Conservation (phyloP, 176 grass and related monocot species). For the Raddia guianensis region DNA sequence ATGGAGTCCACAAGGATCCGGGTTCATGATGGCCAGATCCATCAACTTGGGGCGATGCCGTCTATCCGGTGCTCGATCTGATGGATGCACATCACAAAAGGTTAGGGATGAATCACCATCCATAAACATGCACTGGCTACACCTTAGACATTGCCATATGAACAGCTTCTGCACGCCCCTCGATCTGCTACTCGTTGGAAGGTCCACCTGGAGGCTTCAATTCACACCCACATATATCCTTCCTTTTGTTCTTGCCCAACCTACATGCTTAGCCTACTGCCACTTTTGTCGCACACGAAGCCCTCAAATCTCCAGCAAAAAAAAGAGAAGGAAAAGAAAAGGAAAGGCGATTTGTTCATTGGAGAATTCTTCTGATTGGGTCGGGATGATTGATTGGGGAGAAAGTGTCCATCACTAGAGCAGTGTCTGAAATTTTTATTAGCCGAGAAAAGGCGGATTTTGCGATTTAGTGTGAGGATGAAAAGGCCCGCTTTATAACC, state of each 20-base stretch:
- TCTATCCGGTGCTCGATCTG: not conserved
- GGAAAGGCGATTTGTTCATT: not conserved
- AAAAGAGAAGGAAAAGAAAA: not conserved
- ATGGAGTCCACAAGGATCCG: conserved; percentile 25
- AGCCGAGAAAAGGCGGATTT: conserved; percentile 8
- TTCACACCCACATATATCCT: not conserved
- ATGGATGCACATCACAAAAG: conserved; percentile 24
- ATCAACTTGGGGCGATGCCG: conserved; percentile 30
- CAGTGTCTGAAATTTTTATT: conserved; percentile 13
- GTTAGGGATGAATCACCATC: conserved; percentile 40
- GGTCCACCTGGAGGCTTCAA: conserved; percentile 34
- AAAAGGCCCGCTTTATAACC: conserved; percentile 5
- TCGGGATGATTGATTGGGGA: conserved; percentile 30
- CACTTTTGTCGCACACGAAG: not conserved
- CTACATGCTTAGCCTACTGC: not conserved
- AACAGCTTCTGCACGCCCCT: too few relatives aligned
- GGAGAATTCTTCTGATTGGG: conserved; percentile 20
- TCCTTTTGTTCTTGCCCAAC: not conserved
- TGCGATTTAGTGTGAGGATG: conserved; percentile 29
- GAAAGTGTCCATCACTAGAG: conserved; percentile 31
- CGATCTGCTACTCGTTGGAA: not conserved
- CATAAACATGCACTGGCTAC: not conserved
- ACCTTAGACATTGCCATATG: not conserved
- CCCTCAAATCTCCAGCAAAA: not conserved
- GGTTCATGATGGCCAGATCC: conserved; percentile 34